These are phyloP conservation scores for Aspergillus pseudoterreus DNA, from an alignment of 2,329 filamentous ascomycete genomes.

Conservation along the genomic window DNA sequence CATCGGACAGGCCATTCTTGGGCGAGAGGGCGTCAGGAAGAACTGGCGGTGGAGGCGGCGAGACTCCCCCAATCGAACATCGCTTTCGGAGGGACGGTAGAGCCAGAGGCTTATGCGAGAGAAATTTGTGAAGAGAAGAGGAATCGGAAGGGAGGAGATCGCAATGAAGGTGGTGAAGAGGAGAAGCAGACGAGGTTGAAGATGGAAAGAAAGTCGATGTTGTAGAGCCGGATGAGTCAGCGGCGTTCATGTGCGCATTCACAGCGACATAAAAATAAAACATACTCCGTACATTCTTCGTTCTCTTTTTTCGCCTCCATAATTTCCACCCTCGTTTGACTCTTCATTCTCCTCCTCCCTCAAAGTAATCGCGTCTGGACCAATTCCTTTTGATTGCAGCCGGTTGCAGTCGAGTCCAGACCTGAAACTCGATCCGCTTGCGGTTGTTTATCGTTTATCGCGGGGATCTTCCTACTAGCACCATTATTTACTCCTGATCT, in stretches of 20 bases:
- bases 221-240: not conserved
- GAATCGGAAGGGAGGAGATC: not conserved
- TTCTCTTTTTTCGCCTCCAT: not conserved
- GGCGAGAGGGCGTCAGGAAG: not conserved
- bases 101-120: not conserved
- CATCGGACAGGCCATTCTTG: constrained; percentile 19
- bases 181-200: not conserved
- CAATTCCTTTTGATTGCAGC: not conserved
- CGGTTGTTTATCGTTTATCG: not conserved
- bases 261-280: not conserved
- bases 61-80: not conserved
- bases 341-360: not conserved
- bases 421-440: not conserved
- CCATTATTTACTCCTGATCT: not conserved
- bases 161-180: not conserved
- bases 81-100: not conserved
- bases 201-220: not conserved
- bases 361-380: not conserved
- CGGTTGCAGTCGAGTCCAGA: not conserved
- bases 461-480: not conserved
- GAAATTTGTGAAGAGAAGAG: not conserved
- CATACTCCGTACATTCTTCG: not conserved
- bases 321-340: not conserved
- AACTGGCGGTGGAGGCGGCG: not conserved
- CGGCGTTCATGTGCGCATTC: not conserved